A percentile compares a stretch with the other conserved stretches of the same genome.
These are phyloP conservation scores for Erythrobasidium hasegawianum DNA, from an alignment of 1,284 basidiomycete genomes.

Conservation along the genomic window DNA sequence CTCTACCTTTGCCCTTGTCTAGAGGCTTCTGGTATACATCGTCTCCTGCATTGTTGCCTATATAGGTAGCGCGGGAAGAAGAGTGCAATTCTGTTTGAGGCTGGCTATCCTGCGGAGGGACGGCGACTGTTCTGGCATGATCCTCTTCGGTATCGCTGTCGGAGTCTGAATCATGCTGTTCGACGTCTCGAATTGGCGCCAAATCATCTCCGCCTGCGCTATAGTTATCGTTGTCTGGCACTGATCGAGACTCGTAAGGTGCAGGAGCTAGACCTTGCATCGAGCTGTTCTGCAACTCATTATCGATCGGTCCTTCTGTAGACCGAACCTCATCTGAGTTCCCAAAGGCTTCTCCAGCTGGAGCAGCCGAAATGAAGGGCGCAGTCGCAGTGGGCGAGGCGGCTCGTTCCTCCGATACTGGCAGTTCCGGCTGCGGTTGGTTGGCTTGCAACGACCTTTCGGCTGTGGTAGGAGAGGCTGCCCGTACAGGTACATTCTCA, in stretches of 20 bases:
- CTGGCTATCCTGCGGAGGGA: background rate
- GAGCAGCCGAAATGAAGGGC: background rate
- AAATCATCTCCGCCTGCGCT: conserved; percentile 17
- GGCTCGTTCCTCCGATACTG: background rate
- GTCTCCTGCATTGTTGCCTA: background rate
- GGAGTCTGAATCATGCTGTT: conserved; percentile 25
- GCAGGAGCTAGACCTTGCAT: background rate
- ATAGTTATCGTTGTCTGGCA: conserved; percentile 6
- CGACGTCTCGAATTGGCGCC: conserved; percentile 23
- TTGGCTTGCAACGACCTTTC: background rate
- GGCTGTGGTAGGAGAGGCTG: background rate
- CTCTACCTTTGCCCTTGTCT: conserved; percentile 11
- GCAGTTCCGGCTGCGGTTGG: background rate
- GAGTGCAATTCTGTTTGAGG: background rate
- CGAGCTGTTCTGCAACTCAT: background rate
- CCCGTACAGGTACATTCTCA: background rate
- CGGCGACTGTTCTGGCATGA: background rate
- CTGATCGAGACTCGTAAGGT: conserved; percentile 18
- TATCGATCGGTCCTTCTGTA: background rate
- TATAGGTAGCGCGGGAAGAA: background rate
- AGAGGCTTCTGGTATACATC: conserved; percentile 7
- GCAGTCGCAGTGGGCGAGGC: background rate
- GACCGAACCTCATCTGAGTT: background rate
- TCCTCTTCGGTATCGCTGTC: conserved; percentile 3
- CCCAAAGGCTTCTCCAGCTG: background rate